phyloP scores from a whole-genome alignment of 352 stramenopile species.

The Globisporangium lucens region DNA sequence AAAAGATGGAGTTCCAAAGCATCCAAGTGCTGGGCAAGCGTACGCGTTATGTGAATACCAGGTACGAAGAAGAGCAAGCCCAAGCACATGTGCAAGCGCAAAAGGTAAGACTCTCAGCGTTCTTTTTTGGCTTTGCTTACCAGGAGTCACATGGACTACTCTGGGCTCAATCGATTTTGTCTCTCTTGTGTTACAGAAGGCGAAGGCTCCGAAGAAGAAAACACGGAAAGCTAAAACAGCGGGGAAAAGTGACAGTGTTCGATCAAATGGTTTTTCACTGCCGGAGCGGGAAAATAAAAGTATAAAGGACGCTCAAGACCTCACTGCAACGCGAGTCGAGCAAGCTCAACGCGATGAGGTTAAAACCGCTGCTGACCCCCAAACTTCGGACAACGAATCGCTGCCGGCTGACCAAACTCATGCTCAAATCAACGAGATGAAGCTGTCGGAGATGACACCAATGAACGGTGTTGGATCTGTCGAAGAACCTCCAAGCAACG shows the following conservation, averaged over 20 bases:
- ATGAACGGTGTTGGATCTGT: neutral
- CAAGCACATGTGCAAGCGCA: neutral
- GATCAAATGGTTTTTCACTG: neutral
- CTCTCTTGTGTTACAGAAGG: neutral
- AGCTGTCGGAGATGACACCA: neutral
- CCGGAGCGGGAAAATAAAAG: neutral
- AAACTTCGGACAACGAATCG: neutral
- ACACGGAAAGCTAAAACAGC: neutral
- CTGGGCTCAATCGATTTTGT: neutral
- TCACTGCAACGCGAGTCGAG: neutral
- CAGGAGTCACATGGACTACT: neutral
- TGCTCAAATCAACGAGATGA: neutral
- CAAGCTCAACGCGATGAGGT: no score
- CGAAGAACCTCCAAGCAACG: neutral
- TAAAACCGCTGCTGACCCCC: no score
- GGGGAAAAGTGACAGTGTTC: neutral
- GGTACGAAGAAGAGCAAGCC: constrained; percentile 10
- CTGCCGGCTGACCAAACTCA: neutral
- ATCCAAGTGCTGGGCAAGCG: constrained; percentile 48
- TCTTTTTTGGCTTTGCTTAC: neutral
- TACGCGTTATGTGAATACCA: constrained; percentile 44
- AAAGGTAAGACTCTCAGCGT: neutral
- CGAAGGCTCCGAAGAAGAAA: neutral
- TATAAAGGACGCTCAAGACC: neutral
- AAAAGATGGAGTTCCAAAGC: constrained; percentile 42